A percentile compares a stretch with the other conserved stretches of the same genome.
Evolutionary conservation across 441 rosid genomes (phyloP).

Genomic region (Eruca vesicaria): DNA sequence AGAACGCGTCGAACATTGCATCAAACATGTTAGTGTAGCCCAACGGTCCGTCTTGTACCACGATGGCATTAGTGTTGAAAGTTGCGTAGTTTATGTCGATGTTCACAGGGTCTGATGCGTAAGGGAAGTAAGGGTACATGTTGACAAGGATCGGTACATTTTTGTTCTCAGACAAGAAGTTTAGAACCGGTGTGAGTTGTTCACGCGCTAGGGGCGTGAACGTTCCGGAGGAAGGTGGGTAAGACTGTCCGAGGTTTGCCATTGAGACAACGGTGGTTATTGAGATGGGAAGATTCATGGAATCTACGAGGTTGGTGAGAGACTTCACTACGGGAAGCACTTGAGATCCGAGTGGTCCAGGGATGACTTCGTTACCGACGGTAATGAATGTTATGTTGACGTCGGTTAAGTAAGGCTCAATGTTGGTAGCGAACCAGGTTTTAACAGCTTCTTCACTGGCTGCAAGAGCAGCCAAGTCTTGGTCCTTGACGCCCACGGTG

Average conservation of each 20-base stretch:
- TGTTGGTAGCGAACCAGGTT: conserved; percentile 28
- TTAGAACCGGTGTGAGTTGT: conserved; percentile 9
- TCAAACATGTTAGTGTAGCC: conserved; percentile 26
- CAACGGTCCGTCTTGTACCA: conserved; percentile 15
- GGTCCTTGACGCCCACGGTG: conserved; percentile 18
- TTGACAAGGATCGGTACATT: conserved; percentile 11
- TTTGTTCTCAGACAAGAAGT: not conserved
- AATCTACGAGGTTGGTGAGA: conserved; percentile 10
- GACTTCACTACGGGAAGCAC: conserved; percentile 21
- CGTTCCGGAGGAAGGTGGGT: conserved; percentile 38
- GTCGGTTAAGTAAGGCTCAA: conserved; percentile 28
- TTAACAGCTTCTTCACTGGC: conserved; percentile 6
- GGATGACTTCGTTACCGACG: conserved; percentile 37
- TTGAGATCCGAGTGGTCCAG: conserved; percentile 30
- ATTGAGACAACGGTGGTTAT: conserved; percentile 29
- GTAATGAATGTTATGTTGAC: conserved; percentile 20
- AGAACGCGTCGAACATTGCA: conserved; percentile 14
- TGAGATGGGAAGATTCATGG: not conserved
- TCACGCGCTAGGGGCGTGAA: not conserved
- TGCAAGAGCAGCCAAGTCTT: conserved; percentile 23
- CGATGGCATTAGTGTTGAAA: not conserved
- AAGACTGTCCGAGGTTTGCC: conserved; percentile 18
- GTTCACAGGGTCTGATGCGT: not conserved
- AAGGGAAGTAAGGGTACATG: conserved; percentile 32
- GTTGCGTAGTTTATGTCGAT: conserved; percentile 8